These are phyloP conservation scores for Melampsora larici-populina DNA, from an alignment of 1,284 basidiomycete genomes.

Conservation along the genomic window DNA sequence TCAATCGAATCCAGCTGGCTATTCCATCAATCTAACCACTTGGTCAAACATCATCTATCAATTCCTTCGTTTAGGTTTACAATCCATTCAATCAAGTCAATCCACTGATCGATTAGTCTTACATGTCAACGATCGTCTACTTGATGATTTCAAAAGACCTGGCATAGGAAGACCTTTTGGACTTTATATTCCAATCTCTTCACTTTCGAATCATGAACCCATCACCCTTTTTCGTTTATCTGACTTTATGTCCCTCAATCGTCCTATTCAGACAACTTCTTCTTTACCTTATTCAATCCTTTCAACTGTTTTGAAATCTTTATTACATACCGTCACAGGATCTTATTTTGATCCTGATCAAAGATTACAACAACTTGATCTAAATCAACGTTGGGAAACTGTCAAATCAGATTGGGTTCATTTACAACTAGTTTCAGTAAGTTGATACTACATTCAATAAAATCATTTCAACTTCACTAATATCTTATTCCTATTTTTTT, in stretches of 20 bases:
- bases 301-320: not conserved
- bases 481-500: not conserved
- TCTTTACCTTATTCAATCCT: not conserved
- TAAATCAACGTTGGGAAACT: slow-evolving; percentile 19
- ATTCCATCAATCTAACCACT: slow-evolving; percentile 20
- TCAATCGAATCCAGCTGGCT: slow-evolving; percentile 36
- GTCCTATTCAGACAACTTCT: not conserved
- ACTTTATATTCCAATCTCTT: slow-evolving; percentile 18
- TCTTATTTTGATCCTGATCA: slow-evolving; percentile 34
- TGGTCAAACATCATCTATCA: slow-evolving; percentile 24
- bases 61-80: slow-evolving; percentile 19
- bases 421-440: slow-evolving; percentile 34
- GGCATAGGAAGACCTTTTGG: slow-evolving; percentile 30
- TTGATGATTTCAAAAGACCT: slow-evolving; percentile 10
- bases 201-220: slow-evolving; percentile 9
- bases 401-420: slow-evolving; percentile 43
- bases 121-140: slow-evolving; percentile 29
- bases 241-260: slow-evolving; percentile 10
- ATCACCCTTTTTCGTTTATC: not conserved
- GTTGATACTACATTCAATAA: not conserved
- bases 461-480: not conserved
- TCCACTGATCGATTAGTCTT: slow-evolving; percentile 8
- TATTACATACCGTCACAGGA: not conserved
- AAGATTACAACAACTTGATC: slow-evolving; percentile 34
- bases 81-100: not conserved